Conservation (phyloP, 2,329 filamentous ascomycete species). For the Cytospora piceae region DNA sequence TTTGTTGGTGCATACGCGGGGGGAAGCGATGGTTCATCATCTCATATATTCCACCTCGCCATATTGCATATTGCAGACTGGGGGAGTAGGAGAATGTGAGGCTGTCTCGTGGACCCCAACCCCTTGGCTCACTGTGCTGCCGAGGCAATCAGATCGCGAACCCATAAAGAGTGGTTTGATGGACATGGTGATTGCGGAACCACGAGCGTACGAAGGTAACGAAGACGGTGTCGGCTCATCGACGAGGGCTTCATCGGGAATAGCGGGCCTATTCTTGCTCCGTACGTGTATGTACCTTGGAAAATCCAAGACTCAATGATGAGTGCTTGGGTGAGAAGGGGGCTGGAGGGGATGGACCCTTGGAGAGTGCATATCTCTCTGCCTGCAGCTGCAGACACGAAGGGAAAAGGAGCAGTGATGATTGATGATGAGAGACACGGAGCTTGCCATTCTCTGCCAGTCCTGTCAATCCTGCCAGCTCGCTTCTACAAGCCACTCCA, state of each 20-base stretch:
- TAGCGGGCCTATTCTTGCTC: not conserved
- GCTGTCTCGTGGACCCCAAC: not conserved
- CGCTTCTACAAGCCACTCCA: not conserved
- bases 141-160: not conserved
- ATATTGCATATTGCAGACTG: not conserved
- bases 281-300: not conserved
- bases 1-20: not conserved
- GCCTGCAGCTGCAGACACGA: not conserved
- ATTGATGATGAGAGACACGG: not conserved
- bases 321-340: not conserved
- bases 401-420: not conserved
- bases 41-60: not conserved
- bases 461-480: not conserved
- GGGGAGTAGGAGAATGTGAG: not conserved
- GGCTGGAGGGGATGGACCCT: not conserved
- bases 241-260: not conserved
- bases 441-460: not conserved
- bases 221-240: too few relatives aligned
- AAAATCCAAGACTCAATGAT: not conserved
- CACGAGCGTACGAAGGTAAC: not conserved
- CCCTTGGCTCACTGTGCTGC: not conserved
- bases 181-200: not conserved
- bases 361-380: too few relatives aligned
- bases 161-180: not conserved
- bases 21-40: not conserved